Conservation (phyloP, 1,139 yeast genomes). For the Lodderomyces margitis region DNA sequence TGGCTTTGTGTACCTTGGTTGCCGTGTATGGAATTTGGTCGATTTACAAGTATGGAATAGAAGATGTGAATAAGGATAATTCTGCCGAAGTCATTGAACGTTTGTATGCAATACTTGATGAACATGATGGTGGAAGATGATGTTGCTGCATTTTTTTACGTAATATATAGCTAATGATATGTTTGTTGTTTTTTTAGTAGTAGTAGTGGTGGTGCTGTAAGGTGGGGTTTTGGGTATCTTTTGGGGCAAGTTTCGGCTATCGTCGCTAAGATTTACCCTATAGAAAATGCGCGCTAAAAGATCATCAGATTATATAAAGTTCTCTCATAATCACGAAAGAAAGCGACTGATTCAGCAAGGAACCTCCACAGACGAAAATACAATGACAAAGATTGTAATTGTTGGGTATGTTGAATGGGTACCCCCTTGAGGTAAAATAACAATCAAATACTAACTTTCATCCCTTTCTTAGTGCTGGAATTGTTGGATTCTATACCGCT, state of each 20-base stretch:
- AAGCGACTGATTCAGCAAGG: no score
- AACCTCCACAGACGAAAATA: no score
- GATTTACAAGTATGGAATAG: conserved; percentile 79
- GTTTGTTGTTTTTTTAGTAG: no score
- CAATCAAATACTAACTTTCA: conserved; percentile 1
- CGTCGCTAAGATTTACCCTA: background rate
- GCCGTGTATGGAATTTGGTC: conserved; percentile 78
- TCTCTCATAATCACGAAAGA: no score
- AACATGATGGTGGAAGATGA: conserved; percentile 19
- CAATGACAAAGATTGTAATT: conserved; percentile 30
- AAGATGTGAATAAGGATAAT: conserved; percentile 59
- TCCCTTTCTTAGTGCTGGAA: conserved; percentile 53
- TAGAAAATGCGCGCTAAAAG: background rate
- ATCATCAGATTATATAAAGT: background rate
- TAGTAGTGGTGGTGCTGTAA: background rate
- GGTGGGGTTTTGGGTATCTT: background rate
- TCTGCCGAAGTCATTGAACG: conserved; percentile 54
- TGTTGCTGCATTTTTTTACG: no score
- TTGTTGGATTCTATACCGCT: conserved; percentile 67
- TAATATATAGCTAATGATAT: no score
- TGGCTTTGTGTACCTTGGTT: conserved; percentile 73
- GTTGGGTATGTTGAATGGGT: conserved; percentile 33
- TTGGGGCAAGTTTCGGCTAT: background rate
- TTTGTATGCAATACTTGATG: conserved; percentile 42
- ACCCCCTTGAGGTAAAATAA: background rate